A percentile compares a stretch with the other conserved stretches of the same genome.
These are phyloP conservation scores for Ceriops decandra DNA, from an alignment of 345 rosid genomes.

Conservation along the genomic window DNA sequence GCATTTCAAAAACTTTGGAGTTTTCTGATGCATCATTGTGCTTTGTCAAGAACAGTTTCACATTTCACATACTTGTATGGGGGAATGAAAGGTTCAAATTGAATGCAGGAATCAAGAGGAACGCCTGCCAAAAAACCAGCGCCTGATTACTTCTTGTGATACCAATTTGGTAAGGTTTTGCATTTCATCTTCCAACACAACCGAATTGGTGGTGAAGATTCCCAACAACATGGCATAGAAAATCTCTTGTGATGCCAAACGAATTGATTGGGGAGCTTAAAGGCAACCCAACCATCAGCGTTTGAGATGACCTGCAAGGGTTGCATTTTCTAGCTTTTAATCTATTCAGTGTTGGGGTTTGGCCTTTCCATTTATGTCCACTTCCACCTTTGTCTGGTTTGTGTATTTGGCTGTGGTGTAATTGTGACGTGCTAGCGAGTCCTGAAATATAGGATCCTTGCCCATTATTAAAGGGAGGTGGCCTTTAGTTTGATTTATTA, in stretches of 20 bases:
- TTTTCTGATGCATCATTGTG: too few species aligned
- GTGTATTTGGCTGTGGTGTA: not conserved
- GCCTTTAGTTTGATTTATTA: not conserved
- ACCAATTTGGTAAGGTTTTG: not conserved
- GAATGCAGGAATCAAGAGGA: constrained; percentile 83
- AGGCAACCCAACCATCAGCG: constrained; percentile 16
- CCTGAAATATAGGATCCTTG: not conserved
- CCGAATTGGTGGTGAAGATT: not conserved
- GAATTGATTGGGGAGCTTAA: not conserved
- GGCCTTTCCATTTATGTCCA: not conserved
- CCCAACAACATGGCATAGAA: not conserved
- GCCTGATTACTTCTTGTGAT: constrained; percentile 91
- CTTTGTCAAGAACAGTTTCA: too few species aligned
- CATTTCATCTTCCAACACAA: constrained; percentile 8
- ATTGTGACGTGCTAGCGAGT: constrained; percentile 1
- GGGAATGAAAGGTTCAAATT: constrained; percentile 2
- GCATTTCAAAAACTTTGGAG: too few species aligned
- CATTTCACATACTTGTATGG: not conserved
- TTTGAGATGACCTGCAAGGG: constrained; percentile 15
- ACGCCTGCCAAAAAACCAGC: constrained; percentile 84
- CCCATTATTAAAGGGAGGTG: not conserved
- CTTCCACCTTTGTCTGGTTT: not conserved
- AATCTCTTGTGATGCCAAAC: not conserved
- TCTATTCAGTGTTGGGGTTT: constrained; percentile 1
- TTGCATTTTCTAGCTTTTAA: not conserved